Conservation (phyloP, 768 basidiomycete genomes). For the Neoboletus subvelutipes region DNA sequence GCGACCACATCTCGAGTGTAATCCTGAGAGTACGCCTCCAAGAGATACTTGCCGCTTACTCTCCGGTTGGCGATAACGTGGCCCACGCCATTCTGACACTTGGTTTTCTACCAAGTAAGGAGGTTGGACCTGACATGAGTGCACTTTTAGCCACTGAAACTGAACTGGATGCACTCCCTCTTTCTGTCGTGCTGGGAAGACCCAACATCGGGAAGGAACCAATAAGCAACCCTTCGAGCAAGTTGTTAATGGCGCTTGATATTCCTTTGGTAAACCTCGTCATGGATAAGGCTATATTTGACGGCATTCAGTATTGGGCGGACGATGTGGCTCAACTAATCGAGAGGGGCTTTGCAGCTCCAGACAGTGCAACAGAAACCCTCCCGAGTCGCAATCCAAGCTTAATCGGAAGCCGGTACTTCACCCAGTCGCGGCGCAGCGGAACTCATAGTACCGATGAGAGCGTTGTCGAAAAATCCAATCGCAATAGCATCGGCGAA, state of each 20-base stretch:
- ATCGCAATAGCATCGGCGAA: conserved; percentile 34
- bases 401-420: conserved; percentile 80
- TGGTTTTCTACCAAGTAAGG: conserved; percentile 39
- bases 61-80: conserved; percentile 36
- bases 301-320: conserved; percentile 82
- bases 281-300: conserved; percentile 63
- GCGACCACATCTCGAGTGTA: conserved; percentile 6
- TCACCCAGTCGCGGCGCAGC: conserved; percentile 42
- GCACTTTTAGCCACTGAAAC: conserved; percentile 27
- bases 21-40: conserved; percentile 43
- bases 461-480: conserved; percentile 33
- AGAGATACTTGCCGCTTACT: conserved; percentile 51
- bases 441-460: conserved; percentile 45
- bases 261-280: conserved; percentile 66
- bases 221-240: conserved; percentile 1
- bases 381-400: conserved; percentile 54
- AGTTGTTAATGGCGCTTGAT: conserved; percentile 26
- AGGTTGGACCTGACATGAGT: conserved; percentile 15
- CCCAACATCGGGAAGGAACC: background rate
- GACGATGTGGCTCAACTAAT: conserved; percentile 82
- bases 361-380: conserved; percentile 28
- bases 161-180: conserved; percentile 12
- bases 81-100: conserved; percentile 52
- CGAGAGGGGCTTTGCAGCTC: conserved; percentile 39
- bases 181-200: conserved; percentile 25